Conservation (phyloP, 2,329 filamentous ascomycete species). For the Pseudogymnoascus sp. region DNA sequence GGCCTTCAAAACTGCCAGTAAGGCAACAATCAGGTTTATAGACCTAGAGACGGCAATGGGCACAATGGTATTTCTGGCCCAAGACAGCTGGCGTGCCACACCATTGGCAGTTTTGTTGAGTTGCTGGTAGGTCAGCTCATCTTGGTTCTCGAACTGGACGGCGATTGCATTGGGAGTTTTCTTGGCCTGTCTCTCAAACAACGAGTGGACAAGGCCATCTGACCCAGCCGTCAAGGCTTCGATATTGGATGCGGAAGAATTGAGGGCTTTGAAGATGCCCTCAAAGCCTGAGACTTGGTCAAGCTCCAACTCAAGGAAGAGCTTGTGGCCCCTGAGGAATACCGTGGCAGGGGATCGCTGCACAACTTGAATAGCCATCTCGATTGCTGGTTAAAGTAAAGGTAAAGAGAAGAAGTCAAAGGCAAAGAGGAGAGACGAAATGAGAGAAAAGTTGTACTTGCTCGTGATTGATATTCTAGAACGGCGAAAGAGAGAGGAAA, state of each 20-base stretch:
- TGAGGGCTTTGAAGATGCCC: neutral
- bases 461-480: neutral
- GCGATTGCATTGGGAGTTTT: neutral
- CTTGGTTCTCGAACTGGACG: constrained; percentile 4
- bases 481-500: neutral
- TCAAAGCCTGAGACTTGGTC: constrained; percentile 5
- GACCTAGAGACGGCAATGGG: constrained; percentile 5
- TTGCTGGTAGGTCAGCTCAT: neutral
- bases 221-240: neutral
- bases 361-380: constrained; percentile 6
- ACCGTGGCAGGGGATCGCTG: constrained; percentile 2
- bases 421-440: neutral
- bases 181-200: constrained; percentile 2
- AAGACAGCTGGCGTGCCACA: neutral
- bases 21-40: constrained; percentile 8
- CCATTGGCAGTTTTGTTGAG: constrained; percentile 8
- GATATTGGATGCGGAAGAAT: neutral
- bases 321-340: neutral
- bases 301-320: constrained; percentile 3
- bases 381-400: neutral
- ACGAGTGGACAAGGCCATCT: neutral
- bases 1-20: constrained; percentile 9
- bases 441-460: neutral
- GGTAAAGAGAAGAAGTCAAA: neutral
- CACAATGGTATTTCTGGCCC: constrained; percentile 4